Evolutionary conservation across 2,329 filamentous ascomycete genomes (phyloP).

Genomic region (Ophiostoma angusticollis): DNA sequence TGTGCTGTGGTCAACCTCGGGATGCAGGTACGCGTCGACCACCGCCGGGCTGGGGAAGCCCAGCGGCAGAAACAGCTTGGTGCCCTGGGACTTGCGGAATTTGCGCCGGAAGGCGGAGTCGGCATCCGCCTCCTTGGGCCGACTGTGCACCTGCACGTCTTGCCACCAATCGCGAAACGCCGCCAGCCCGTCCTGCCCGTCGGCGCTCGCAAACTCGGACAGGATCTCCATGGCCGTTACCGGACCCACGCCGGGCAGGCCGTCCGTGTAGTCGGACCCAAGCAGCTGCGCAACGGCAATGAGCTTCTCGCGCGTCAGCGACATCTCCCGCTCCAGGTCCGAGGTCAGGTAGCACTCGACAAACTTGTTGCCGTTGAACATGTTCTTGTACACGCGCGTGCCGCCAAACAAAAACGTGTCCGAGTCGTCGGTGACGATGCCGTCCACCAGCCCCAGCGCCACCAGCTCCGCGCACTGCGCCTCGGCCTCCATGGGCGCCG

Average conservation of each 20-base stretch:
- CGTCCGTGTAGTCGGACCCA: constrained; percentile 90
- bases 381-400: constrained; percentile 95
- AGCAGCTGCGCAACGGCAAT: constrained; percentile 84
- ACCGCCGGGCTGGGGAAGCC: constrained; percentile 70
- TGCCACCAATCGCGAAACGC: constrained; percentile 82
- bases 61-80: constrained; percentile 75
- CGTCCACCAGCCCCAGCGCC: constrained; percentile 74
- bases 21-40: constrained; percentile 68
- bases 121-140: constrained; percentile 49
- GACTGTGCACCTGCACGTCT: constrained; percentile 55
- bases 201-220: constrained; percentile 61
- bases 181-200: constrained; percentile 51
- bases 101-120: constrained; percentile 63
- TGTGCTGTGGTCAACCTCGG: constrained; percentile 69
- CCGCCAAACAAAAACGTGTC: constrained; percentile 96
- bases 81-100: constrained; percentile 65
- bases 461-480: constrained; percentile 94
- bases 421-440: constrained; percentile 93
- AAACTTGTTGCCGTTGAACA: constrained; percentile 98
- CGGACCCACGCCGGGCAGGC: constrained; percentile 78
- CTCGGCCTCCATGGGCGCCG: constrained; percentile 97
- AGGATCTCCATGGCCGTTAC: constrained; percentile 92
- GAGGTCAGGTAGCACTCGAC: constrained; percentile 84
- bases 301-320: constrained; percentile 71
- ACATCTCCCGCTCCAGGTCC: constrained; percentile 82